Evolutionary conservation across 345 rosid genomes (phyloP).

Genomic region (Lepidium didymum): DNA sequence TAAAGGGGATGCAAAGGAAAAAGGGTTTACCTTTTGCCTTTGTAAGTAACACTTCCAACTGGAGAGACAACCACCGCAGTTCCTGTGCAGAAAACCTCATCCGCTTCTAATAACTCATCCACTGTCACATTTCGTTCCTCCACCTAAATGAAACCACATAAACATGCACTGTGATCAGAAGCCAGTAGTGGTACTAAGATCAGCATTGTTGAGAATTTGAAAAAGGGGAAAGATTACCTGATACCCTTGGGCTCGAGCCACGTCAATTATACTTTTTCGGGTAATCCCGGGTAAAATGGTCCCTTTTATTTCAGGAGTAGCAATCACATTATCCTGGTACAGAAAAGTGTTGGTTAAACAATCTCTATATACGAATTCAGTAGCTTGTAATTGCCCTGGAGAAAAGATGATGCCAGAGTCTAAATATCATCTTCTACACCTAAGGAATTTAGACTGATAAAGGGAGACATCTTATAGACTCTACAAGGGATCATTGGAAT

Average conservation of each 20-base stretch:
- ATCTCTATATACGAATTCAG: neutral
- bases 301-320: slow-evolving; percentile 66
- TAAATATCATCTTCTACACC: neutral
- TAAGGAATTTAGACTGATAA: neutral
- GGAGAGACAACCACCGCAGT: slow-evolving; percentile 97
- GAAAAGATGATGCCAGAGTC: neutral
- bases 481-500: neutral
- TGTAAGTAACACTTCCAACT: slow-evolving; percentile 84
- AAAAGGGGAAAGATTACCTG: slow-evolving; percentile 33
- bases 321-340: slow-evolving; percentile 53
- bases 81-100: slow-evolving; percentile 94
- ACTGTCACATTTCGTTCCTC: slow-evolving; percentile 31
- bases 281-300: slow-evolving; percentile 32
- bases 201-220: neutral
- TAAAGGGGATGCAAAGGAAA: neutral
- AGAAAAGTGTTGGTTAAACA: neutral
- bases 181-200: neutral
- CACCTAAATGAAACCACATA: slow-evolving; percentile 6
- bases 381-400: neutral
- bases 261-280: slow-evolving; percentile 67
- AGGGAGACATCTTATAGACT: neutral
- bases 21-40: slow-evolving; percentile 52
- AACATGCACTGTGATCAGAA: neutral
- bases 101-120: slow-evolving; percentile 76
- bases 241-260: slow-evolving; percentile 66